Conservation (phyloP, 2,329 filamentous ascomycete genomes). For the Beauveria australis region DNA sequence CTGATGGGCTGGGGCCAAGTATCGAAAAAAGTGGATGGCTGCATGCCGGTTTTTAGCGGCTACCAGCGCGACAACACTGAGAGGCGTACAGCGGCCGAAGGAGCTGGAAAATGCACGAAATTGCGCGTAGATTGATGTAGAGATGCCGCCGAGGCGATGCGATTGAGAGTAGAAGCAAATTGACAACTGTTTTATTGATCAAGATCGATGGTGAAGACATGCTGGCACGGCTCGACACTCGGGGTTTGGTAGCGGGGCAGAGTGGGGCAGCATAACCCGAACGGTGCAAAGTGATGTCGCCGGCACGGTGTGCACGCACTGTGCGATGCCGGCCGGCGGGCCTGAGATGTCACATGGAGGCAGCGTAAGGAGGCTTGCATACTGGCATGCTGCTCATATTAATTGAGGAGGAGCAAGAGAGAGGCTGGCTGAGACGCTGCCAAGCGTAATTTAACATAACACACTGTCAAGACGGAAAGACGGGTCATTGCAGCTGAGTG, state of each 20-base stretch:
- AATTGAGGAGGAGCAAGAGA: background rate
- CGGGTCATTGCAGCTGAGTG: too few relatives aligned
- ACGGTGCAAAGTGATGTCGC: background rate
- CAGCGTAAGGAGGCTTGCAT: background rate
- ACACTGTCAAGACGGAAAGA: too few relatives aligned
- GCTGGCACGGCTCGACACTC: background rate
- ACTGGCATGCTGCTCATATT: background rate
- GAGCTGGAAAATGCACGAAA: conserved; percentile 2
- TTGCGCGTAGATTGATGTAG: conserved; percentile 8
- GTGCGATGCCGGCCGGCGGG: conserved; percentile 1
- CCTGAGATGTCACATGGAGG: background rate
- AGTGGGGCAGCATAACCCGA: background rate
- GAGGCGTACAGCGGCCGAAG: background rate
- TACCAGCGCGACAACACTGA: background rate
- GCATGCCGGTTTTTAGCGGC: conserved; percentile 2
- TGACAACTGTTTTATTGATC: background rate
- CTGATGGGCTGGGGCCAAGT: background rate
- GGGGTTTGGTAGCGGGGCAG: background rate
- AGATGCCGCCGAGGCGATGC: conserved; percentile 1
- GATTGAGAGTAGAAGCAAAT: background rate
- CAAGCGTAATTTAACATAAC: background rate
- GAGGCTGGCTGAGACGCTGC: background rate
- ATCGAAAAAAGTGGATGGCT: conserved; percentile 4
- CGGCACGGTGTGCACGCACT: background rate
- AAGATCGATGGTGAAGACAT: background rate